Evolutionary conservation across 2,329 filamentous ascomycete species (phyloP).

Genomic region (Microsporum canis): DNA sequence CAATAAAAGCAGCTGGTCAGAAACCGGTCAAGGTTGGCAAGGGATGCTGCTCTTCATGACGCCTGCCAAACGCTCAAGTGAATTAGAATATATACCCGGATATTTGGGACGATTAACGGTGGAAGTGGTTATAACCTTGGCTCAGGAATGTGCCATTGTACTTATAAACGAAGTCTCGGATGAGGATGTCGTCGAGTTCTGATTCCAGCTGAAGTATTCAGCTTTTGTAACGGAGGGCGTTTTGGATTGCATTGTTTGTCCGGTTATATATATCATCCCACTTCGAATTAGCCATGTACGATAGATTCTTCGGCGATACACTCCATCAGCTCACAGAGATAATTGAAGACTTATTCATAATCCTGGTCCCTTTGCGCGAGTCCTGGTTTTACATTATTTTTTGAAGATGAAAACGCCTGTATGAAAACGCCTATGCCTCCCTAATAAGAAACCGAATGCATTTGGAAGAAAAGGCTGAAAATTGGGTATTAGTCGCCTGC

Average conservation of each 20-base stretch:
- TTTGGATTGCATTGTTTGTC: neutral
- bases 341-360: neutral
- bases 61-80: conserved; percentile 5
- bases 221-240: neutral
- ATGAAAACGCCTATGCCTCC: neutral
- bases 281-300: neutral
- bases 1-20: conserved; percentile 52
- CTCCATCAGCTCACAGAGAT: neutral
- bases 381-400: neutral
- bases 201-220: neutral
- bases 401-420: neutral
- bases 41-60: conserved; percentile 26
- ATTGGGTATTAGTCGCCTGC: conserved; percentile 55
- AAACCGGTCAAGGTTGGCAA: conserved; percentile 33
- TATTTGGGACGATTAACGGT: neutral
- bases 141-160: neutral
- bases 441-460: neutral
- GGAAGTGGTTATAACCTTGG: neutral
- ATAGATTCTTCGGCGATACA: neutral
- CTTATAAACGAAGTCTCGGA: no score
- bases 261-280: neutral
- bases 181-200: neutral
- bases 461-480: conserved; percentile 15
- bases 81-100: conserved; percentile 12
- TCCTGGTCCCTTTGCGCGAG: neutral